Percentiles rank a stretch among this genome's conserved stretches.
phyloP scores from a whole-genome alignment of 345 rosid genomes.

The Syzygium oleosum region DNA sequence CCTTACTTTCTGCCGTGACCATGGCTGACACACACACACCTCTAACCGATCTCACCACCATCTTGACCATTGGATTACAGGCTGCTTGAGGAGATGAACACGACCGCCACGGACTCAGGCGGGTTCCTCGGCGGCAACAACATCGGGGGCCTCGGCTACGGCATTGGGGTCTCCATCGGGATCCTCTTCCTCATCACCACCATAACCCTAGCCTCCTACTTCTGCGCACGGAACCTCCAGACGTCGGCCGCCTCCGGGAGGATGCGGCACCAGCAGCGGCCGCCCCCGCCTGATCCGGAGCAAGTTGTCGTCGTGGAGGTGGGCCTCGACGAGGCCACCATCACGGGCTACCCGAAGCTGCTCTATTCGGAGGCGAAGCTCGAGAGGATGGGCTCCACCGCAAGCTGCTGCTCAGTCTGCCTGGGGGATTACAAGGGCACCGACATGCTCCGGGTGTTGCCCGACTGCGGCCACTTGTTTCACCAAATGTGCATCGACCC shows the following conservation, averaged over 20 bases:
- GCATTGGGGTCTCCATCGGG: conserved; percentile 32
- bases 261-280: background rate
- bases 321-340: conserved; percentile 70
- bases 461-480: conserved; percentile 44
- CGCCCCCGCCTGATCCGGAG: background rate
- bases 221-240: conserved; percentile 20
- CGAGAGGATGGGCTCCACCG: conserved; percentile 18
- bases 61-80: background rate
- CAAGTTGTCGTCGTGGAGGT: conserved; percentile 19
- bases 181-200: conserved; percentile 32
- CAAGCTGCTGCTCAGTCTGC: conserved; percentile 70
- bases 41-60: background rate
- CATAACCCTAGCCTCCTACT: conserved; percentile 31
- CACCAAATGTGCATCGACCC: conserved; percentile 21
- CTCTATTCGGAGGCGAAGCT: conserved; percentile 55
- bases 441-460: conserved; percentile 50
- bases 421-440: conserved; percentile 63
- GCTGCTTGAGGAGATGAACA: conserved; percentile 8
- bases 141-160: conserved; percentile 34
- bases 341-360: conserved; percentile 66
- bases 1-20: conserved; percentile 4
- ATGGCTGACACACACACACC: conserved; percentile 23
- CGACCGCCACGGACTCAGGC: background rate
- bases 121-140: conserved; percentile 6
- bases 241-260: background rate